Evolutionary conservation across 2,329 filamentous ascomycete species (phyloP).

Genomic region (Microdochium bolleyi): DNA sequence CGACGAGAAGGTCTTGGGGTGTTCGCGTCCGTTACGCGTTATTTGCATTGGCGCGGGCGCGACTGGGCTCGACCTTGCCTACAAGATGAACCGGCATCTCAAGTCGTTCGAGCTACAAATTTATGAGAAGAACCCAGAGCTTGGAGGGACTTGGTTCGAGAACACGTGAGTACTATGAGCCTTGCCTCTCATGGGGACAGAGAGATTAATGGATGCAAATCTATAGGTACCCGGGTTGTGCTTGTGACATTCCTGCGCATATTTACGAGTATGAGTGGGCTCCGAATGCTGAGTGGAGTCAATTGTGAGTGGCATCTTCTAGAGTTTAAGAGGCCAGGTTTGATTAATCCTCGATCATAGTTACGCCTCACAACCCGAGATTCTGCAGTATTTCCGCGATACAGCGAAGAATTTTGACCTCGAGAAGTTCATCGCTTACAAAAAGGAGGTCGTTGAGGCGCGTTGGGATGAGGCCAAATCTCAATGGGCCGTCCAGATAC

Average conservation of each 20-base stretch:
- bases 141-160: background rate
- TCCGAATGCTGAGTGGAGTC: slow-evolving; percentile 3
- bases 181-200: background rate
- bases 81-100: background rate
- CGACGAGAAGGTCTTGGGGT: background rate
- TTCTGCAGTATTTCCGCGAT: no score
- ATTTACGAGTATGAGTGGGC: slow-evolving; percentile 10
- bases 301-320: slow-evolving; percentile 3
- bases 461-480: slow-evolving; percentile 12
- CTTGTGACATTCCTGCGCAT: slow-evolving; percentile 13
- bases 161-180: background rate
- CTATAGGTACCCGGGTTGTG: slow-evolving; percentile 12
- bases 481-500: slow-evolving; percentile 1
- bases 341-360: no score
- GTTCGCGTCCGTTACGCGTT: background rate
- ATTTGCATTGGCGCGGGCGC: background rate
- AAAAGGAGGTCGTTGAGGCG: no score
- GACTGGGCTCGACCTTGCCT: background rate
- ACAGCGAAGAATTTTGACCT: no score
- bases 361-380: no score
- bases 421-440: no score
- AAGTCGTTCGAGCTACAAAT: background rate
- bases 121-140: background rate
- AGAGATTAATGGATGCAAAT: background rate
- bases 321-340: slow-evolving; percentile 1